These are phyloP conservation scores for Geotrichum histeridarum DNA, from an alignment of 1,139 yeast genomes.

Conservation along the genomic window DNA sequence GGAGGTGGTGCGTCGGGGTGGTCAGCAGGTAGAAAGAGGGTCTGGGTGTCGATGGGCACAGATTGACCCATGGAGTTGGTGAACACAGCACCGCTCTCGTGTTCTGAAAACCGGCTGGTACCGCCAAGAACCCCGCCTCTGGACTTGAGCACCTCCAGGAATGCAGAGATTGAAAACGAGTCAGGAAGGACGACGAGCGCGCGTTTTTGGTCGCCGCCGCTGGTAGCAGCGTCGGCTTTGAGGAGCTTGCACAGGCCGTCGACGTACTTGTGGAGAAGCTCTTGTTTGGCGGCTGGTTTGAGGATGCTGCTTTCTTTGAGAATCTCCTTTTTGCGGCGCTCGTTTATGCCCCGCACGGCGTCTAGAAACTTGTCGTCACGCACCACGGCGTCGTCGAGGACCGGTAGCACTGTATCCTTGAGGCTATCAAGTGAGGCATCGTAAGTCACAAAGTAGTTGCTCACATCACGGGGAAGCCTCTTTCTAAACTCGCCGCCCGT, in stretches of 20 bases:
- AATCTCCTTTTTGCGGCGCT: conserved; percentile 6
- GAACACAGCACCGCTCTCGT: conserved; percentile 7
- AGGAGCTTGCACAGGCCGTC: conserved; percentile 10
- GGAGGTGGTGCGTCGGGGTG: neutral
- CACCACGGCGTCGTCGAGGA: conserved; percentile 11
- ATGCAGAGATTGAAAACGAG: conserved; percentile 9
- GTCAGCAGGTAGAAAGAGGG: conserved; percentile 3
- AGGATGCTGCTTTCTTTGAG: neutral
- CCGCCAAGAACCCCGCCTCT: conserved; percentile 6
- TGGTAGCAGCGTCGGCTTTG: neutral
- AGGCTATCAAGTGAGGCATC: conserved; percentile 11
- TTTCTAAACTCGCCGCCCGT: conserved; percentile 2
- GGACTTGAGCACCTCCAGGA: conserved; percentile 6
- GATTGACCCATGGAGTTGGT: neutral
- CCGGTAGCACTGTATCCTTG: conserved; percentile 14
- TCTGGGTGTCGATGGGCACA: conserved; percentile 5
- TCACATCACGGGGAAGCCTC: conserved; percentile 13
- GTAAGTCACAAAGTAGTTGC: conserved; percentile 18
- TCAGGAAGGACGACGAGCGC: conserved; percentile 19
- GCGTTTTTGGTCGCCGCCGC: neutral
- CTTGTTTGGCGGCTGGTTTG: neutral
- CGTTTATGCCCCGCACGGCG: conserved; percentile 10
- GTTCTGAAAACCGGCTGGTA: neutral
- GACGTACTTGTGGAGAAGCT: conserved; percentile 4
- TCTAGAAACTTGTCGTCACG: conserved; percentile 8